Conservation (phyloP, 139 green algal species). For the Picochlorum costavermella region DNA sequence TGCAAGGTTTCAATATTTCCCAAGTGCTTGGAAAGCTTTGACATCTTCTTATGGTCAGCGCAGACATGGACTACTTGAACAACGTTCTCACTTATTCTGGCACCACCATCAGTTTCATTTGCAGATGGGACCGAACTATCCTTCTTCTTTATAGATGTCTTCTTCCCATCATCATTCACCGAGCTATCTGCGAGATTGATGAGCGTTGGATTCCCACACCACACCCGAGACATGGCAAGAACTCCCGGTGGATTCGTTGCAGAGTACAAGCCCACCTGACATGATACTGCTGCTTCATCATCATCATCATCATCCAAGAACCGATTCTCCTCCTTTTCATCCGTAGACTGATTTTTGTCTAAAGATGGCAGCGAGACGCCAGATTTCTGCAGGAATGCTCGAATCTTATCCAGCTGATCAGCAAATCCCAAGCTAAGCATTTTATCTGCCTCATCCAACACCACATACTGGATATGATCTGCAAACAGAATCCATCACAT, state of each 20-base stretch:
- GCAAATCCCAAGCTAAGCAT: slow-evolving; percentile 76
- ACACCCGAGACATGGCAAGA: slow-evolving; percentile 18
- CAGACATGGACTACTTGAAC: slow-evolving; percentile 88
- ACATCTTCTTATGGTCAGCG: slow-evolving; percentile 59
- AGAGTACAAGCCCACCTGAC: slow-evolving; percentile 72
- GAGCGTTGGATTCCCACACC: not conserved
- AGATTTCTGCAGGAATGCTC: slow-evolving; percentile 23
- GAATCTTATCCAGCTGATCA: slow-evolving; percentile 61
- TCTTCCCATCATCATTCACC: not conserved
- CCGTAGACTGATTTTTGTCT: not conserved
- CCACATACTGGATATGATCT: slow-evolving; percentile 35
- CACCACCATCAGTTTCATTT: not conserved
- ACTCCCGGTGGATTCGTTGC: slow-evolving; percentile 64
- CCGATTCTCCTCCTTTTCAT: no score
- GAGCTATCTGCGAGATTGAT: not conserved
- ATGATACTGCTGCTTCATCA: not conserved
- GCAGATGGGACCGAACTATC: not conserved
- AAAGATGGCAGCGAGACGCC: slow-evolving; percentile 14
- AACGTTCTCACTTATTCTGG: not conserved
- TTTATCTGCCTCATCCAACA: slow-evolving; percentile 85
- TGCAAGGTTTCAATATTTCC: slow-evolving; percentile 16
- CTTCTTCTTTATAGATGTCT: slow-evolving; percentile 31
- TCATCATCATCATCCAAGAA: no score
- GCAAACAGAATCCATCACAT: not conserved
- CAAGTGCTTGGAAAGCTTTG: slow-evolving; percentile 72